Conservation (phyloP, 208 protist genomes). For the Angomonas ambiguus region DNA sequence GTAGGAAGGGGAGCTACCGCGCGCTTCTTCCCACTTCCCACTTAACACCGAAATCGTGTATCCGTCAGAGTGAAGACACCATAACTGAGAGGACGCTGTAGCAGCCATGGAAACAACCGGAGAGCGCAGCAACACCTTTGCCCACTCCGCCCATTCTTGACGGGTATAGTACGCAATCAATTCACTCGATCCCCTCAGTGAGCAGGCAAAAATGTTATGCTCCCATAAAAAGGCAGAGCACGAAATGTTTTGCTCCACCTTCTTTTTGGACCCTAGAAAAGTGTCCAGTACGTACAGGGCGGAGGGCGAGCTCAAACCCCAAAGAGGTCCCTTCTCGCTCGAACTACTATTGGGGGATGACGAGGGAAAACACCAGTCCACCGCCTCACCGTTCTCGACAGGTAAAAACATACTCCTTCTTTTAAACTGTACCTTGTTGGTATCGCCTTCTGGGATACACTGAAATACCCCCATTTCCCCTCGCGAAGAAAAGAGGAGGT, state of each 20-base stretch:
- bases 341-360: neutral
- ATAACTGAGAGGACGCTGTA: neutral
- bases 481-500: conserved; percentile 27
- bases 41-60: neutral
- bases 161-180: conserved; percentile 23
- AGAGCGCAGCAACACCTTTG: neutral
- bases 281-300: neutral
- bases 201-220: neutral
- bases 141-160: conserved; percentile 4
- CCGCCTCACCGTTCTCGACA: neutral
- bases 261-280: neutral
- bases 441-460: neutral
- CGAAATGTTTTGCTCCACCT: neutral
- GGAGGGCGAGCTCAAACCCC: neutral
- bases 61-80: neutral
- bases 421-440: conserved; percentile 5
- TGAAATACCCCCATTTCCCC: conserved; percentile 11
- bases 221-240: neutral
- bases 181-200: conserved; percentile 5
- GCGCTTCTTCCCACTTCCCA: neutral
- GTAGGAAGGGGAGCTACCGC: neutral
- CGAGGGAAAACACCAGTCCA: neutral
- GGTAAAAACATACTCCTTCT: no score
- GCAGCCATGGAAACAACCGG: conserved; percentile 1
- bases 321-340: no score